phyloP scores from a whole-genome alignment of 345 rosid species.

The Pelargonium nanum region DNA sequence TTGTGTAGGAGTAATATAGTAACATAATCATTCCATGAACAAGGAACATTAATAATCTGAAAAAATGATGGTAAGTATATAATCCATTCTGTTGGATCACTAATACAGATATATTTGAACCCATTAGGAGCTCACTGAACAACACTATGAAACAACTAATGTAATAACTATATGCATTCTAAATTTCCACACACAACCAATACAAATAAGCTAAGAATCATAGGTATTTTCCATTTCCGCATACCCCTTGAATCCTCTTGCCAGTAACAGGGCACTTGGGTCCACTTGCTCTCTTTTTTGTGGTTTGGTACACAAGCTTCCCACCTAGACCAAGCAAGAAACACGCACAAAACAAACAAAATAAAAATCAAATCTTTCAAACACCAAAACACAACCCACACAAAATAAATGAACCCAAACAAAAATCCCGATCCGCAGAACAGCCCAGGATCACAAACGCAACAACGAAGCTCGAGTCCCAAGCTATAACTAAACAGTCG shows the following conservation, averaged over 20 bases:
- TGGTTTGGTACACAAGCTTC: conserved; percentile 76
- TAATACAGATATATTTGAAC: background rate
- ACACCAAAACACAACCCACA: background rate
- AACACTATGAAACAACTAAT: background rate
- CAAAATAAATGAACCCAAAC: background rate
- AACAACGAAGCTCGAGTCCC: too few species aligned
- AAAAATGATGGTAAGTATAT: too few species aligned
- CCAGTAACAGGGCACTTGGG: conserved; percentile 90
- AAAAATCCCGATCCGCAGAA: too few species aligned
- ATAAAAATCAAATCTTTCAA: background rate
- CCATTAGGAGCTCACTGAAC: background rate
- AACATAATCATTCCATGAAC: too few species aligned
- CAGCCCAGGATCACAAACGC: too few species aligned
- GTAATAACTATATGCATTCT: background rate
- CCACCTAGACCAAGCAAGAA: conserved; percentile 52
- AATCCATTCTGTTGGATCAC: too few species aligned
- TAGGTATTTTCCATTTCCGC: background rate
- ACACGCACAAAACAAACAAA: background rate
- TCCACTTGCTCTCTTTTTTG: conserved; percentile 77
- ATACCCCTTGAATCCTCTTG: conserved; percentile 92
- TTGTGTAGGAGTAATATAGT: too few species aligned
- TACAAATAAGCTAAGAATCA: background rate
- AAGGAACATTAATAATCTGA: too few species aligned
- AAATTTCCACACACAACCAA: background rate
- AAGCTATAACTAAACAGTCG: too few species aligned